These are phyloP conservation scores for Trichoderma koningiopsis DNA, from an alignment of 2,329 filamentous ascomycete genomes.

Conservation along the genomic window DNA sequence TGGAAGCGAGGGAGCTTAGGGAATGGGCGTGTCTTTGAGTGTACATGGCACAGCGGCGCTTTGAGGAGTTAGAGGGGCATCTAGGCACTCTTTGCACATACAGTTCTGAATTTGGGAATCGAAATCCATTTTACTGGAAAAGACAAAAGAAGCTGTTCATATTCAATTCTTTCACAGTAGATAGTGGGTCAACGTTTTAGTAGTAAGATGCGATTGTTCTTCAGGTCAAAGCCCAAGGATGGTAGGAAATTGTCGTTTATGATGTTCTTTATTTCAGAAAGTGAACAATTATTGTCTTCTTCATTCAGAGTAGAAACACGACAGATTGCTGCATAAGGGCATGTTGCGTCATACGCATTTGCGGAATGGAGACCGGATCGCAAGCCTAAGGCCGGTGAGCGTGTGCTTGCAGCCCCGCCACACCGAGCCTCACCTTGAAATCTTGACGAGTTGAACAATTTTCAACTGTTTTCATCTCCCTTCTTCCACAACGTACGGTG, in stretches of 20 bases:
- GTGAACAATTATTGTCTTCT: neutral
- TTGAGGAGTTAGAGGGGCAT: constrained; percentile 36
- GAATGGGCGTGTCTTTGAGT: constrained; percentile 26
- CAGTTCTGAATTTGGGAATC: constrained; percentile 25
- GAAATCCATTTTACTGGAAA: constrained; percentile 13
- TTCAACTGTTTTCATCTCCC: neutral
- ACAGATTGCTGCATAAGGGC: neutral
- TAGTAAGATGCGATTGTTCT: neutral
- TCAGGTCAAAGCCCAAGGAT: neutral
- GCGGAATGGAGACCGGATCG: neutral
- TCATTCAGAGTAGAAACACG: neutral
- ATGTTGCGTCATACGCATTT: neutral
- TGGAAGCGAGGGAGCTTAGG: constrained; percentile 76
- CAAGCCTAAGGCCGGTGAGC: constrained; percentile 12
- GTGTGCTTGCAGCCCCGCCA: neutral
- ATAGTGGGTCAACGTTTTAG: neutral
- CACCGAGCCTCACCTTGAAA: constrained; percentile 19
- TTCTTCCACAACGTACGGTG: neutral
- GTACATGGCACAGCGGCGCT: constrained; percentile 37
- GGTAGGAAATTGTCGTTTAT: neutral
- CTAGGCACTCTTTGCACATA: constrained; percentile 28
- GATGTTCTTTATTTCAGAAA: neutral
- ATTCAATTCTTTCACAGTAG: neutral
- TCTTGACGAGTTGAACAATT: neutral
- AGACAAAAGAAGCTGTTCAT: constrained; percentile 4